These are phyloP conservation scores for Sporopachydermia cereana DNA, from an alignment of 1,139 yeast genomes.

Conservation along the genomic window DNA sequence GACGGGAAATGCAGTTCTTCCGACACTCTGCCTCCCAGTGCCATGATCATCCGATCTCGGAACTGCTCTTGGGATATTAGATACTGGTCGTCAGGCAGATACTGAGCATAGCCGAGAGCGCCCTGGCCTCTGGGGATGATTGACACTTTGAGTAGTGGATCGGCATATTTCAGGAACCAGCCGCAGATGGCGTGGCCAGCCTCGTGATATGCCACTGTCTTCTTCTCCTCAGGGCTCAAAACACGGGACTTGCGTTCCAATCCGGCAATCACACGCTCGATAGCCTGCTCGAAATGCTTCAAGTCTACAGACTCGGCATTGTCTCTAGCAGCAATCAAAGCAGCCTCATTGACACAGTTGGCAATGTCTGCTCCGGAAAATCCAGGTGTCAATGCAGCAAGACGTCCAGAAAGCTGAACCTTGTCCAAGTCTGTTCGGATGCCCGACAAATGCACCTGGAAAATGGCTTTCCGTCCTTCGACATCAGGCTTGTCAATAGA, in stretches of 20 bases:
- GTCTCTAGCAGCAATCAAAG: conserved; percentile 85
- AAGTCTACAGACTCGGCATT: conserved; percentile 58
- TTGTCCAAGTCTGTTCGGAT: conserved; percentile 41
- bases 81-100: conserved; percentile 88
- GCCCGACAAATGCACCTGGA: conserved; percentile 68
- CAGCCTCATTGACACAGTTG: conserved; percentile 94
- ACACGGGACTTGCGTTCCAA: conserved; percentile 83
- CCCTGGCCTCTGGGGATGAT: conserved; percentile 96
- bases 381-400: conserved; percentile 95
- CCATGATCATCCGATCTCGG: conserved; percentile 88
- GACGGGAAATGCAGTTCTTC: conserved; percentile 85
- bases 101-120: conserved; percentile 96
- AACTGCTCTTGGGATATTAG: conserved; percentile 70
- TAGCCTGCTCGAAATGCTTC: conserved; percentile 86
- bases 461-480: conserved; percentile 87
- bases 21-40: conserved; percentile 91
- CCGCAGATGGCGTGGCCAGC: conserved; percentile 99
- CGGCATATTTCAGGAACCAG: conserved; percentile 84
- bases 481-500: conserved; percentile 86
- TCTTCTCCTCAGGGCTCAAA: conserved; percentile 72
- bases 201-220: conserved; percentile 90
- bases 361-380: conserved; percentile 98
- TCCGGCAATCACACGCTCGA: conserved; percentile 95
- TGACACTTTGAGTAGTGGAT: conserved; percentile 87
- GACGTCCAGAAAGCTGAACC: conserved; percentile 61